These are phyloP conservation scores for Polytolypa hystricis DNA, from an alignment of 2,329 filamentous ascomycete genomes.

Conservation along the genomic window DNA sequence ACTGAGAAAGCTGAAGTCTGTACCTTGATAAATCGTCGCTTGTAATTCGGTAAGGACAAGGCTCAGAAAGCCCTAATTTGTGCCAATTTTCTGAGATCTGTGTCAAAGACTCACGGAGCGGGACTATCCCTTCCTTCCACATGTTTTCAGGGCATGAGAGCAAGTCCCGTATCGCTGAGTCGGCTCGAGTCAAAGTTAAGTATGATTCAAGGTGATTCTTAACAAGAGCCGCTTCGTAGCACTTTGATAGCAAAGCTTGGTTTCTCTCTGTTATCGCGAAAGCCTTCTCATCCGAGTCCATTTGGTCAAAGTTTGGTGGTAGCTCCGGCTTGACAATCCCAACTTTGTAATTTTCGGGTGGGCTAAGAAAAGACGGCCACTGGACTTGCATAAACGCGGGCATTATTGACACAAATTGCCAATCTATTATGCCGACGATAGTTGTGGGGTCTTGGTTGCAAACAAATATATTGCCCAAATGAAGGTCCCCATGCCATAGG, in stretches of 20 bases:
- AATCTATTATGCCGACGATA: conserved; percentile 14
- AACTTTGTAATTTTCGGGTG: conserved; percentile 13
- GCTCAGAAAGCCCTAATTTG: neutral
- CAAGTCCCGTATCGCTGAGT: conserved; percentile 4
- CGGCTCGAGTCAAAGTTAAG: conserved; percentile 9
- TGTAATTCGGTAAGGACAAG: neutral
- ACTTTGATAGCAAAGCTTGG: conserved; percentile 13
- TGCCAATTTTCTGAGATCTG: neutral
- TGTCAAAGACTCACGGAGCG: neutral
- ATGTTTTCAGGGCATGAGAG: conserved; percentile 6
- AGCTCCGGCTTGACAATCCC: conserved; percentile 13
- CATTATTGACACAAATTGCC: conserved; percentile 14
- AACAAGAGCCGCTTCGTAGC: conserved; percentile 15
- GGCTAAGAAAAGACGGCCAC: conserved; percentile 2
- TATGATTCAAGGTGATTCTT: conserved; percentile 11
- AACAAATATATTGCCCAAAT: conserved; percentile 16
- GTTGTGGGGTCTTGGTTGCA: conserved; percentile 12
- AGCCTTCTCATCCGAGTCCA: conserved; percentile 13
- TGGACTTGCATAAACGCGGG: conserved; percentile 14
- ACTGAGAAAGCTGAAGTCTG: neutral
- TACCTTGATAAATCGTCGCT: neutral
- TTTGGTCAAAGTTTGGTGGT: conserved; percentile 12
- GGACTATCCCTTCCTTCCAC: neutral
- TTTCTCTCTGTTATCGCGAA: conserved; percentile 12
- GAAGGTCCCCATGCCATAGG: conserved; percentile 15